phyloP scores from a whole-genome alignment of 2,329 filamentous ascomycete genomes.

The Pseudogymnoascus sp. region DNA sequence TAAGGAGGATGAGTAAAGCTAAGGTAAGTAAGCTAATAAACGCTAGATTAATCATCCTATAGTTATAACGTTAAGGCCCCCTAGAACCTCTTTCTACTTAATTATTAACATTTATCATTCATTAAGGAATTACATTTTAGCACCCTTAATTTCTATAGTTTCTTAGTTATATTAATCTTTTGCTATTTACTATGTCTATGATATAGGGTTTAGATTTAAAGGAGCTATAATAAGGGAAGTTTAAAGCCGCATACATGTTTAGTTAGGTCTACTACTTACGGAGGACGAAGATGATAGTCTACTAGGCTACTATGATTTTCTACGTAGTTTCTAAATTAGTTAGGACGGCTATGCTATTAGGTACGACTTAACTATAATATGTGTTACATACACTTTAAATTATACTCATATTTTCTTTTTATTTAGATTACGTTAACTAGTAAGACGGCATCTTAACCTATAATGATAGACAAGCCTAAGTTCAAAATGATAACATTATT shows the following conservation, averaged over 20 bases:
- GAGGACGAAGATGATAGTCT: slow-evolving; percentile 50
- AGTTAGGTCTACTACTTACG: slow-evolving; percentile 46
- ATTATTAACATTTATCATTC: too few relatives aligned
- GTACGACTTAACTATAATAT: slow-evolving; percentile 28
- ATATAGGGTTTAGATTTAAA: slow-evolving; percentile 50
- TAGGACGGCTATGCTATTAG: slow-evolving; percentile 45
- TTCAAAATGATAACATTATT: slow-evolving; percentile 48
- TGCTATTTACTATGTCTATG: slow-evolving; percentile 31
- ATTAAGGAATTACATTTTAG: too few relatives aligned
- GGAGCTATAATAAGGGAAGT: slow-evolving; percentile 51
- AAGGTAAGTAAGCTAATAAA: too few relatives aligned
- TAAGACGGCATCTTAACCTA: slow-evolving; percentile 37
- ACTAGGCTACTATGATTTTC: slow-evolving; percentile 51
- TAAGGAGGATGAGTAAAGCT: too few relatives aligned
- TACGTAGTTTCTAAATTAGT: slow-evolving; percentile 49
- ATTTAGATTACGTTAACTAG: slow-evolving; percentile 45
- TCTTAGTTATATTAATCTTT: neutral
- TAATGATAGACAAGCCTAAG: slow-evolving; percentile 30
- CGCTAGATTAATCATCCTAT: too few relatives aligned
- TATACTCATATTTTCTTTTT: neutral
- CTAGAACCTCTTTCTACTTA: too few relatives aligned
- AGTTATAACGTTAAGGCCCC: too few relatives aligned
- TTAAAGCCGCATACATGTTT: slow-evolving; percentile 51
- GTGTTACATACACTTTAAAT: neutral
- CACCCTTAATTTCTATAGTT: neutral